Base-by-base conservation (phyloP, 495 filamentous ascomycete species). In the Trypethelium eluteriae region DNA sequence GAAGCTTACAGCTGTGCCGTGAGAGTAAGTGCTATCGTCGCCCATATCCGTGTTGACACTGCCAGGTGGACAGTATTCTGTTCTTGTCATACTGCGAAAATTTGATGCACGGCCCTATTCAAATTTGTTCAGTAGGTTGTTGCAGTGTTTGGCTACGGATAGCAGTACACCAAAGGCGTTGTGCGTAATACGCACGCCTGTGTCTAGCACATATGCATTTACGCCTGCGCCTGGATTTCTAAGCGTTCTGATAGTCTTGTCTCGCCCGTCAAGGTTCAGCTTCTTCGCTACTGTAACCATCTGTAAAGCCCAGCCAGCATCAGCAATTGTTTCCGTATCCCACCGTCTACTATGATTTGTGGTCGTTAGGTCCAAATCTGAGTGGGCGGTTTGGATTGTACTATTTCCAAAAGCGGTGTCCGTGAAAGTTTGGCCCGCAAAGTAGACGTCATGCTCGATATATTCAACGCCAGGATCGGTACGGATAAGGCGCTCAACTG, bases 121-220 rank as follows among this genome's bases (percentile, higher is more conserved):
- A 18, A 14, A 5, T 14, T 14, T 16, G 11, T 36, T n/a, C 11
- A 59, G 14, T 59, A 36, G 32, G 7, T 44, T 36, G 5, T 18
- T n/a, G 32, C 14, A 10, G 7, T n/a, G 25, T 59, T 36, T 7
- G 34, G 53, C 6, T 10, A 36, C n/a, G 32, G 32, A 36, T 7
- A 35, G 11, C 4, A 35, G 32, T 59, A 59, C 53, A 3, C 36
- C 25, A 59, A 59, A 59, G 32, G 53, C 53, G 7, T 35, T 34
- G 36, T 59, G 53, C 53, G 53, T 59, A 18, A 36, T 59, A 6
- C 53, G 34, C 7, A 59, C 32, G 5, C 53, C 53, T 9, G 25
- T n/a, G 32, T 59, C 53, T 7, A 59, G 32, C 3, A 59, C 53
- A 59, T 59, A 59, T 59, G 53, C 53, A 59, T 59, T 59, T 14